Evolutionary conservation across 78 protist species (phyloP).

Genomic region (Cavenderia fasciculata): DNA sequence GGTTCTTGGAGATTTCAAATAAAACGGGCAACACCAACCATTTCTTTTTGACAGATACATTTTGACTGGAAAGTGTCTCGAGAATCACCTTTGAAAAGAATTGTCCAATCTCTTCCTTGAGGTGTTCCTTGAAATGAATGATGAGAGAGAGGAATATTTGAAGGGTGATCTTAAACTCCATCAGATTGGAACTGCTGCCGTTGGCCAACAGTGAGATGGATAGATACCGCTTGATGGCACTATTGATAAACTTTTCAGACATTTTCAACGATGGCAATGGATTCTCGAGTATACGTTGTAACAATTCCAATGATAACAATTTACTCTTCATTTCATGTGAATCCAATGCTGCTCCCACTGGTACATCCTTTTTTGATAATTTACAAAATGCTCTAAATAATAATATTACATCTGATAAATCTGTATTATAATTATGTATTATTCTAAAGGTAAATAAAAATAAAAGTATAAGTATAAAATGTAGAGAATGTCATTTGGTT

Average conservation of each 20-base stretch:
- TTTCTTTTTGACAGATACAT: slow-evolving; percentile 89
- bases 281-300: slow-evolving; percentile 70
- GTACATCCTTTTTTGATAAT: slow-evolving; percentile 51
- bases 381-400: slow-evolving; percentile 76
- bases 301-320: slow-evolving; percentile 80
- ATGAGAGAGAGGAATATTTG: slow-evolving; percentile 70
- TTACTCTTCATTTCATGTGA: slow-evolving; percentile 81
- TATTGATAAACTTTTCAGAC: slow-evolving; percentile 77
- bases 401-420: slow-evolving; percentile 61
- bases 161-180: slow-evolving; percentile 75
- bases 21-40: slow-evolving; percentile 87
- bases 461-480: slow-evolving; percentile 1
- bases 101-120: slow-evolving; percentile 87
- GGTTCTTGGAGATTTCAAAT: slow-evolving; percentile 83
- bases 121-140: slow-evolving; percentile 73
- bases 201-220: slow-evolving; percentile 84
- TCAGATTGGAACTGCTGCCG: slow-evolving; percentile 71
- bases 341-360: slow-evolving; percentile 3
- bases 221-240: slow-evolving; percentile 84
- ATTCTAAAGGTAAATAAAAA: slow-evolving; percentile 72
- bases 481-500: not conserved
- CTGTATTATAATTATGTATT: slow-evolving; percentile 78
- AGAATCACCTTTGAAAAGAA: slow-evolving; percentile 92
- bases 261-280: slow-evolving; percentile 76
- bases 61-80: slow-evolving; percentile 84